These are phyloP conservation scores for Epichloe aotearoae DNA, from an alignment of 2,329 filamentous ascomycete genomes.

Conservation along the genomic window DNA sequence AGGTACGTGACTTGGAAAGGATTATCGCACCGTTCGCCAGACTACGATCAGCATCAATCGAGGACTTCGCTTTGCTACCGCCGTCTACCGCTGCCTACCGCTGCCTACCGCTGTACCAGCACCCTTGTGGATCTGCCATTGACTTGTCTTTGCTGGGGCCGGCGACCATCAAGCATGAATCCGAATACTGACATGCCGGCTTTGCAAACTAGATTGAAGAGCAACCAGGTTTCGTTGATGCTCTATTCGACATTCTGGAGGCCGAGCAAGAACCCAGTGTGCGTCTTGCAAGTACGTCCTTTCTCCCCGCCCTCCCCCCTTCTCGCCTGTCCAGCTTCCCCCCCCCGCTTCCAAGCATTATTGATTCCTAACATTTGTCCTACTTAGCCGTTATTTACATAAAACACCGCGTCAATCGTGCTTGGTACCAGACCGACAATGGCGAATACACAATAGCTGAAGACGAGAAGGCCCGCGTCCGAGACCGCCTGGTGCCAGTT, in stretches of 20 bases:
- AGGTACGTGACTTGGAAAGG: slow-evolving; percentile 38
- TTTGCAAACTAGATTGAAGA: slow-evolving; percentile 59
- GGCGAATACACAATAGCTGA: slow-evolving; percentile 68
- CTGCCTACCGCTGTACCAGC: not conserved
- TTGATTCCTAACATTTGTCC: slow-evolving; percentile 1
- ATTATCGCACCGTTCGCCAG: not conserved
- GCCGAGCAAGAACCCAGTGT: slow-evolving; percentile 75
- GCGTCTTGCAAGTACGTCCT: slow-evolving; percentile 69
- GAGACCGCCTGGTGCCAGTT: slow-evolving; percentile 78
- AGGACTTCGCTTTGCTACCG: too few relatives aligned
- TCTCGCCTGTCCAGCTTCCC: slow-evolving; percentile 3
- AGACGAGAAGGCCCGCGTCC: slow-evolving; percentile 75
- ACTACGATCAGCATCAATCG: not conserved
- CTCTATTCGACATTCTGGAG: slow-evolving; percentile 80
- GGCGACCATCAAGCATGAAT: not conserved
- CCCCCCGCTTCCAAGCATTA: slow-evolving; percentile 6
- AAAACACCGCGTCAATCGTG: slow-evolving; percentile 91
- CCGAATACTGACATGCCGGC: slow-evolving; percentile 1
- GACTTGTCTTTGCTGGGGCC: not conserved
- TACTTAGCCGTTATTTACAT: slow-evolving; percentile 80
- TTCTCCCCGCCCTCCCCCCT: slow-evolving; percentile 5
- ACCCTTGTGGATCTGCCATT: not conserved
- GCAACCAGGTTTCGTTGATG: slow-evolving; percentile 78
- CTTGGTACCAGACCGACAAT: slow-evolving; percentile 69
- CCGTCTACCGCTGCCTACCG: not conserved